Evolutionary conservation across 2,329 filamentous ascomycete genomes (phyloP), one percentile per base, ranked within the genome.

Genomic region (Pyrenochaeta sp.): DNA sequence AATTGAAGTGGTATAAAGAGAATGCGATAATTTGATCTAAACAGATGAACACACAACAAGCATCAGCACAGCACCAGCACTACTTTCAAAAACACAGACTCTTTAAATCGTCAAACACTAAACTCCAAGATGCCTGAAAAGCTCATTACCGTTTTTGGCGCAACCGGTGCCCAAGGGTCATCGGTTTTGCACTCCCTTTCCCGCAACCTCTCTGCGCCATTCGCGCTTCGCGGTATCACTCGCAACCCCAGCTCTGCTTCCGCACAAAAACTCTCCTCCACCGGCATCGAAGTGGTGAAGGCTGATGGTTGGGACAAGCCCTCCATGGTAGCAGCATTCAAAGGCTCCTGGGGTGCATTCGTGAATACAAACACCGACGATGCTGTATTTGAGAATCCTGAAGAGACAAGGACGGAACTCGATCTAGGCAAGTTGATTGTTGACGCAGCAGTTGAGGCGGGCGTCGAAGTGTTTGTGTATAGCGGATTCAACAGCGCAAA

Each of bases 221-320:
- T 82, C 51, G 70, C 79, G 23, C 83, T 88, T 43, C 79, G 85
- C 17, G 86, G 84, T 7, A 76, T 87, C 17, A 87, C 85, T 2
- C 82, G 85, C 56, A 78, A 86, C 56, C 63, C 79, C 1, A 66
- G 72, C 14, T 85, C 83, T 0, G 40, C 70, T 1, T 76, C 77
- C 3, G 81, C 85, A 1, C 76, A 82, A 63, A 71, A 69, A 6
- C 77, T 85, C 3, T 66, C 73, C 4, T 37, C 40, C n/a, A 41
- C 49, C 1, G 54, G 51, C 17, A 32, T 61, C 17, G 57, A 61
- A 20, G 20, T 64, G 1, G 56, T 61, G n/a, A 49, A 67, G 31
- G 63, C 61, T 2, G 63, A 67, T 48, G 61, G 59, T 17, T 67
- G 59, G 61, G 56, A 64, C 52, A 63, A 63, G 31, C 31, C 46